Conservation (phyloP, 2,329 filamentous ascomycete genomes). For the Colletotrichum euphorbiae region DNA sequence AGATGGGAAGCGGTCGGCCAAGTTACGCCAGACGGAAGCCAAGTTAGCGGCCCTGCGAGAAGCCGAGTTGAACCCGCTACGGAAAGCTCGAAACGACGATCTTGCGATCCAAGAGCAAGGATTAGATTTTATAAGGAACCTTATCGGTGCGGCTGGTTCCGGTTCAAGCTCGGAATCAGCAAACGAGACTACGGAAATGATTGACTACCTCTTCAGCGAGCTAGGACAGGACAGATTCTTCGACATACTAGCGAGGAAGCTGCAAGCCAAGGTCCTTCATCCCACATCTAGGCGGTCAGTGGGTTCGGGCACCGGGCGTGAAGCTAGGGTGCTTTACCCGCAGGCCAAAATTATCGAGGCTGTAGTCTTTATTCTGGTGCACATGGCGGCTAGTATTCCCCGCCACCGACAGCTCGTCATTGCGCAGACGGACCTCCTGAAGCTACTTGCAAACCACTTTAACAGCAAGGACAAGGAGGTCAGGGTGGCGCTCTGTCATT, state of each 20-base stretch:
- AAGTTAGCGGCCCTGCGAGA: constrained; percentile 68
- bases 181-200: constrained; percentile 74
- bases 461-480: constrained; percentile 79
- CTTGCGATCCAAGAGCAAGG: constrained; percentile 91
- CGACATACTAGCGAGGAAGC: constrained; percentile 81
- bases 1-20: constrained; percentile 49
- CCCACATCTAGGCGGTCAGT: constrained; percentile 60
- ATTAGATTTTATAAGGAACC: constrained; percentile 88
- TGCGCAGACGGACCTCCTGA: constrained; percentile 80
- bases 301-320: constrained; percentile 44
- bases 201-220: constrained; percentile 82
- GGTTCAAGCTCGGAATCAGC: constrained; percentile 62
- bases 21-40: constrained; percentile 62
- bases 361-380: constrained; percentile 85
- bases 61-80: constrained; percentile 74
- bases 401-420: constrained; percentile 83
- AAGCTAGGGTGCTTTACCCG: constrained; percentile 65
- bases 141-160: constrained; percentile 74
- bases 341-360: constrained; percentile 79
- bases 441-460: constrained; percentile 78
- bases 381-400: constrained; percentile 85
- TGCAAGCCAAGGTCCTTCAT: constrained; percentile 71
- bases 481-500: constrained; percentile 82
- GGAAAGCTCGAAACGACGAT: constrained; percentile 80
- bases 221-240: constrained; percentile 84